A percentile compares a stretch with the other conserved stretches of the same genome.
Evolutionary conservation across 2,329 filamentous ascomycete genomes (phyloP).

Genomic region (Pseudogymnoascus destructans): DNA sequence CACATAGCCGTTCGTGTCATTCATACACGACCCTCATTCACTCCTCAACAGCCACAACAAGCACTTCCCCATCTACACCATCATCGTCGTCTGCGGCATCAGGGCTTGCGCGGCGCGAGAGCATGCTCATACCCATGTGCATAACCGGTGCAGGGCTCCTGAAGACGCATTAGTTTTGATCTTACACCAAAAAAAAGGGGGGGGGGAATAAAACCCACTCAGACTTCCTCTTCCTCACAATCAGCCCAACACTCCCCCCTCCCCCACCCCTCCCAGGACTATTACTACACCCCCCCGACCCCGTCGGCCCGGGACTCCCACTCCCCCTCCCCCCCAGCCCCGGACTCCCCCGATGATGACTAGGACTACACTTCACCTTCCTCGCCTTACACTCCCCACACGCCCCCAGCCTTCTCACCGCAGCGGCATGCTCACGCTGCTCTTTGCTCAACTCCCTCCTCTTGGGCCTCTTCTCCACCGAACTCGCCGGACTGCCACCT

Average conservation of each 20-base stretch:
- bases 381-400: background rate
- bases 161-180: background rate
- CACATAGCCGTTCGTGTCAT: background rate
- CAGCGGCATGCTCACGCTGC: constrained; percentile 7
- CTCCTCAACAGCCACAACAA: background rate
- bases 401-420: background rate
- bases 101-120: background rate
- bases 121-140: background rate
- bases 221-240: background rate
- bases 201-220: background rate
- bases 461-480: background rate
- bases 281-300: background rate
- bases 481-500: background rate
- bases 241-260: background rate
- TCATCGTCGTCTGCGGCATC: background rate
- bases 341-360: background rate
- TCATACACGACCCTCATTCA: background rate
- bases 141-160: background rate
- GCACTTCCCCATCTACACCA: background rate
- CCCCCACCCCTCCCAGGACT: background rate
- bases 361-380: background rate
- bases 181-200: background rate
- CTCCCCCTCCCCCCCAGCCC: background rate
- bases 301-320: background rate
- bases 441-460: background rate